These are phyloP conservation scores for Diplotaxis tenuifolia DNA, from an alignment of 345 rosid genomes.

Conservation along the genomic window DNA sequence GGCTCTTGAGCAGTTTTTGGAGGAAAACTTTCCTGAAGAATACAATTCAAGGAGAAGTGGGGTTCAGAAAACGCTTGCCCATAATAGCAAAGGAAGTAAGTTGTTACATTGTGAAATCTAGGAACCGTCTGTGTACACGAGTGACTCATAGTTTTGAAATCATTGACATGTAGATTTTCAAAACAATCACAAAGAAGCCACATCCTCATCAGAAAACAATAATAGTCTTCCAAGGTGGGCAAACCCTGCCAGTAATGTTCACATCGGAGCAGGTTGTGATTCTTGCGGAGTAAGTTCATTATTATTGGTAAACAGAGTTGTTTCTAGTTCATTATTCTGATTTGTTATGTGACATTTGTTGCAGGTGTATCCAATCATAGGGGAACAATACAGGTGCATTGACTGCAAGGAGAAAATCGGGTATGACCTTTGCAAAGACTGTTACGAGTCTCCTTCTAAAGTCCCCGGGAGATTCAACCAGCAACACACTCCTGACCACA, in stretches of 20 bases:
- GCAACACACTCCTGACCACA: slow-evolving; percentile 82
- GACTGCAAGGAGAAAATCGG: slow-evolving; percentile 66
- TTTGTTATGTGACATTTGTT: not conserved
- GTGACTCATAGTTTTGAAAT: slow-evolving; percentile 7
- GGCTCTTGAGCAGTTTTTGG: slow-evolving; percentile 60
- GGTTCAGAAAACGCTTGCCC: slow-evolving; percentile 33
- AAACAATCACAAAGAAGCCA: slow-evolving; percentile 26
- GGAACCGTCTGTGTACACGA: not conserved
- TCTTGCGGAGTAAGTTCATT: slow-evolving; percentile 50
- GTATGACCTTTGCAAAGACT: slow-evolving; percentile 82
- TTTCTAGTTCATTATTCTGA: not conserved
- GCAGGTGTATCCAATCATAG: slow-evolving; percentile 70
- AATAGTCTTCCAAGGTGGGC: slow-evolving; percentile 24
- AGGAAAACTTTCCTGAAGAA: slow-evolving; percentile 54
- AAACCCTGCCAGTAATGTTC: slow-evolving; percentile 35
- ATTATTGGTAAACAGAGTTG: not conserved
- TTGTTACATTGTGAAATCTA: slow-evolving; percentile 1
- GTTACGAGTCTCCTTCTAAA: slow-evolving; percentile 56
- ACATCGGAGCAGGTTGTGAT: slow-evolving; percentile 64
- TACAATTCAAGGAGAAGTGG: slow-evolving; percentile 51
- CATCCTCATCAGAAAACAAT: slow-evolving; percentile 11
- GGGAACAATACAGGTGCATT: slow-evolving; percentile 67
- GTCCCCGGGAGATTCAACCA: slow-evolving; percentile 88
- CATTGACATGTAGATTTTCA: slow-evolving; percentile 37
- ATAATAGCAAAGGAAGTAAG: slow-evolving; percentile 35